A percentile compares a stretch with the other conserved stretches of the same genome.
phyloP scores from a whole-genome alignment of 768 basidiomycete species.

The Porphyrellus cyaneotinctus region DNA sequence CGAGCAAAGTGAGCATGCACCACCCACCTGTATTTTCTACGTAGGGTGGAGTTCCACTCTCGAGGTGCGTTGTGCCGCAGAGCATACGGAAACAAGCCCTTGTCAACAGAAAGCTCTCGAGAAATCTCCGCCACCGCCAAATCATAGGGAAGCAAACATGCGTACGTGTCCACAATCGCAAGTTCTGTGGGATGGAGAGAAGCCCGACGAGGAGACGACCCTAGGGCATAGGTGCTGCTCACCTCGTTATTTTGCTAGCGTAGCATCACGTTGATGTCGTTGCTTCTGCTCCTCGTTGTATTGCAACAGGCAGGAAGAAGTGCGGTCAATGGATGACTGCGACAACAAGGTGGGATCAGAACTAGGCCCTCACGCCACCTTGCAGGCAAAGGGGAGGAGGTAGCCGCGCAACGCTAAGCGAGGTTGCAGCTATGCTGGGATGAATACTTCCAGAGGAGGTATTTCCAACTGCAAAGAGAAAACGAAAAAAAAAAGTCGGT shows the following conservation, averaged over 20 bases:
- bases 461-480: constrained; percentile 14
- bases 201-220: constrained; percentile 8
- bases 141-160: constrained; percentile 20
- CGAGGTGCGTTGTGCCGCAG: constrained; percentile 19
- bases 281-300: constrained; percentile 21
- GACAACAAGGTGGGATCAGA: constrained; percentile 21
- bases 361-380: constrained; percentile 19
- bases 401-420: constrained; percentile 26
- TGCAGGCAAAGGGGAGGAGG: constrained; percentile 27
- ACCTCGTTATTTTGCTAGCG: constrained; percentile 24
- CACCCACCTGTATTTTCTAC: constrained; percentile 22
- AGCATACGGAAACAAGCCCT: constrained; percentile 17
- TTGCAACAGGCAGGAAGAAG: constrained; percentile 24
- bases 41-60: constrained; percentile 16
- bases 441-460: constrained; percentile 17
- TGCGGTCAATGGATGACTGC: constrained; percentile 23
- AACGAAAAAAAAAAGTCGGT: constrained; percentile 5
- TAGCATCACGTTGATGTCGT: constrained; percentile 29
- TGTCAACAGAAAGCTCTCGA: constrained; percentile 8
- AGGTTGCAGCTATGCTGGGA: constrained; percentile 18
- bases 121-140: constrained; percentile 25
- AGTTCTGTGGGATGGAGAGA: constrained; percentile 21
- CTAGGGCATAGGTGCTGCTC: constrained; percentile 17
- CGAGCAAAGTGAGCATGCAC: constrained; percentile 18
- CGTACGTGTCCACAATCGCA: constrained; percentile 18